Base-by-base conservation (phyloP, 2,329 filamentous ascomycete genomes). In the Penicillium sp. region DNA sequence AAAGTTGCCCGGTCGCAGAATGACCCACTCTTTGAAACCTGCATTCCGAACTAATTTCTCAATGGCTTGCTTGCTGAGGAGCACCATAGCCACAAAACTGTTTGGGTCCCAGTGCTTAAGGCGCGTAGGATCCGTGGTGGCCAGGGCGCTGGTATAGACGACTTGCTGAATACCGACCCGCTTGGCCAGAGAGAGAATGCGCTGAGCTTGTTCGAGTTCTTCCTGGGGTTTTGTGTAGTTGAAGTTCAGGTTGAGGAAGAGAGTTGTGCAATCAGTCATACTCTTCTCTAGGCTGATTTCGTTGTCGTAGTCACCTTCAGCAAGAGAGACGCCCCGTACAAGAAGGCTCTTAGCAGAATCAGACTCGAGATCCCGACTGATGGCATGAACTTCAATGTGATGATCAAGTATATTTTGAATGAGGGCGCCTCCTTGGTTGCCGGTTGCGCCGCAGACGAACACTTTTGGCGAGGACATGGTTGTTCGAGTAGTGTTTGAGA, bases 1-100 rank as follows among this genome's bases (percentile, higher is more conserved):
- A 68, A 83, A 82, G 58, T 71, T 74, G 1, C 75, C 77, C 0
- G 78, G 78, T 2, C 78, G 76, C 2, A 83, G 61, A 21, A 82
- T 72, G 0, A 79, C 81, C 74, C 76, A 82, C 7, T 62, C 56
- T 13, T 71, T 55, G 52, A 79, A 75, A 2, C 72, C 72, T 1
- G 66, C 61, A 8, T 58, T 49, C 18, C 70, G 65, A 4, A 79
- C 62, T 18, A 66, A 65, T 1, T 67, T 53, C 54, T 82, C 79
- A 21, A 80, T 70, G 1, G 62, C 60, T 18, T 67, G 60, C 59
- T 83, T 83, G 18, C 66, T 66, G 6, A 66, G 52, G 4, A 77
- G 52, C 2, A 74, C 46, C 6, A 54, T 64, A 6, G 64, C 69
- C 0, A 68, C 48, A 13, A 72, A 44, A 28, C 63, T 54, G 4